phyloP scores from a whole-genome alignment of 176 grass and related monocot genomes.

The Triticum aestivum region DNA sequence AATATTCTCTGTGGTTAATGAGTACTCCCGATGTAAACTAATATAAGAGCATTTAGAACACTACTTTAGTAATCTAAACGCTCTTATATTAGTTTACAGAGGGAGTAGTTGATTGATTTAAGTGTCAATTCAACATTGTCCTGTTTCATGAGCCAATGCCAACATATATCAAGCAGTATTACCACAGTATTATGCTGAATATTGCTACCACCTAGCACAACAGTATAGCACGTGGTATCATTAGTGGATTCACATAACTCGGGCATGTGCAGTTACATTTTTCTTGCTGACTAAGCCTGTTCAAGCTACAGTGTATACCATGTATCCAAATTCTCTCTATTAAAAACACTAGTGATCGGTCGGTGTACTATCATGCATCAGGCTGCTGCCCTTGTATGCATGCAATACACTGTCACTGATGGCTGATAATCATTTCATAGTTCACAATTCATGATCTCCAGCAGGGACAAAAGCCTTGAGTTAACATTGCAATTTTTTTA shows the following conservation, averaged over 20 bases:
- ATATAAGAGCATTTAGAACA: too few relatives aligned
- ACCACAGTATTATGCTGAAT: neutral
- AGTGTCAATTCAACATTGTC: neutral
- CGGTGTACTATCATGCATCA: neutral
- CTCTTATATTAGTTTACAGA: too few relatives aligned
- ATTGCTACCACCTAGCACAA: neutral
- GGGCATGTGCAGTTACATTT: neutral
- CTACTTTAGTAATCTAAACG: too few relatives aligned
- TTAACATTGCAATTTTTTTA: neutral
- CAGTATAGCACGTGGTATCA: neutral
- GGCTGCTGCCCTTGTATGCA: neutral
- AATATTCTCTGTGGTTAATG: neutral
- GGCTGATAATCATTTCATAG: neutral
- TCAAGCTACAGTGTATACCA: neutral
- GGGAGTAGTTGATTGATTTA: neutral
- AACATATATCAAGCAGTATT: neutral
- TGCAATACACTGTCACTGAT: neutral
- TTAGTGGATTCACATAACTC: neutral
- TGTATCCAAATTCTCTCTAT: neutral
- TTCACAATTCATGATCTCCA: neutral
- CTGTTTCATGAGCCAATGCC: neutral
- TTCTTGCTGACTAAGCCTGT: neutral
- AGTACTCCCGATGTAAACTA: too few relatives aligned
- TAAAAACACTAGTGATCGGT: neutral
- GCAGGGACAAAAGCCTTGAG: neutral